Evolutionary conservation across 2,329 filamentous ascomycete species (phyloP).

Genomic region (Alternaria rosae): DNA sequence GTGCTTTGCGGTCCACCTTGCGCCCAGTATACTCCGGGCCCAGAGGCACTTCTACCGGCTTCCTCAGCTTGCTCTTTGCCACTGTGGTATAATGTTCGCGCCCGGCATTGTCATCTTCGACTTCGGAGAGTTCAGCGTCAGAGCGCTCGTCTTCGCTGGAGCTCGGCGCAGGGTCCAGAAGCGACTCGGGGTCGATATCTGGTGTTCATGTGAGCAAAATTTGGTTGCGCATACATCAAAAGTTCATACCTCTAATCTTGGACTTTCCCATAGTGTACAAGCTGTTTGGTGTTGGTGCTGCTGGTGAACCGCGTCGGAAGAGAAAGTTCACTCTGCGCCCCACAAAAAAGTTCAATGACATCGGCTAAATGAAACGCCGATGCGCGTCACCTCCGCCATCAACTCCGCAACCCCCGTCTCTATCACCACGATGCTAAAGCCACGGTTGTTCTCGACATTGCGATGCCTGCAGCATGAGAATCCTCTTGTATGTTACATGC

Average conservation of each 20-base stretch:
- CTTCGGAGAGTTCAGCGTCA: slow-evolving; percentile 55
- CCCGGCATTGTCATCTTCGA: slow-evolving; percentile 62
- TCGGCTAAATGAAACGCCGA: slow-evolving; percentile 24
- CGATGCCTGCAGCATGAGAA: slow-evolving; percentile 76
- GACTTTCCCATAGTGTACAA: slow-evolving; percentile 40
- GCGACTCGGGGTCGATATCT: slow-evolving; percentile 85
- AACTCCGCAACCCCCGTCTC: slow-evolving; percentile 25
- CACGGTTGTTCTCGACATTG: slow-evolving; percentile 63
- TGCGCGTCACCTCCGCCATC: slow-evolving; percentile 33
- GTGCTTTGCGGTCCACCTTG: slow-evolving; percentile 73
- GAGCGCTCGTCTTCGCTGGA: slow-evolving; percentile 65
- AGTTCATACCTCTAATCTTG: slow-evolving; percentile 36
- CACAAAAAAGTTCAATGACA: slow-evolving; percentile 41
- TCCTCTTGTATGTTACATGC: slow-evolving; percentile 69
- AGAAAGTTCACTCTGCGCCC: slow-evolving; percentile 30
- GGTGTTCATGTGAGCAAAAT: slow-evolving; percentile 5
- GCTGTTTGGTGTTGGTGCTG: slow-evolving; percentile 1
- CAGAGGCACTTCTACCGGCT: slow-evolving; percentile 71
- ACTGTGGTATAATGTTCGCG: slow-evolving; percentile 88
- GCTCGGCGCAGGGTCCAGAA: slow-evolving; percentile 62
- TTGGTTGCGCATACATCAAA: accelerated
- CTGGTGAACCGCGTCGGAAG: slow-evolving; percentile 6
- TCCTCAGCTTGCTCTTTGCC: slow-evolving; percentile 84
- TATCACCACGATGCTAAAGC: slow-evolving; percentile 45
- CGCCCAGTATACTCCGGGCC: slow-evolving; percentile 83